Conservation (phyloP, 2,329 filamentous ascomycete species). For the Cladosporium velox region DNA sequence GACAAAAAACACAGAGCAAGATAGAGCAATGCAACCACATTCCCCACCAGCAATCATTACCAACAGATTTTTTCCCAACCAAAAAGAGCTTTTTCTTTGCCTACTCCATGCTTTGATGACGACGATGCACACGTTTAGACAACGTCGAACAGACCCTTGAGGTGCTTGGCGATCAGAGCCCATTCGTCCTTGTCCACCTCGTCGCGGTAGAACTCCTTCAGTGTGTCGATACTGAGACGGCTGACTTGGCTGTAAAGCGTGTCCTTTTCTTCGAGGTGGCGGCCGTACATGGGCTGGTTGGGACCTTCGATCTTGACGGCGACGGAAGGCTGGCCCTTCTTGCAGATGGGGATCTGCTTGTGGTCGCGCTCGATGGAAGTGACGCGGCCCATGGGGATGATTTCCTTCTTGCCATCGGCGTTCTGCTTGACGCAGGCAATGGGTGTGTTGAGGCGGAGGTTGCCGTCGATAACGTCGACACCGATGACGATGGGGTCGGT, state of each 20-base stretch:
- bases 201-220: conserved; percentile 92
- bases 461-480: conserved; percentile 92
- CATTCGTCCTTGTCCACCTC: conserved; percentile 93
- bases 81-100: neutral
- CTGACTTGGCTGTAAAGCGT: conserved; percentile 85
- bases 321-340: conserved; percentile 95
- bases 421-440: conserved; percentile 85
- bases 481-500: conserved; percentile 92
- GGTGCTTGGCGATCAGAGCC: conserved; percentile 81
- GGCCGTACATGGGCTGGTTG: conserved; percentile 90
- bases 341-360: conserved; percentile 89
- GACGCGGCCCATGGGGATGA: conserved; percentile 87
- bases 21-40: conserved; percentile 5
- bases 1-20: neutral
- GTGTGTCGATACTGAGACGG: conserved; percentile 83
- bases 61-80: conserved; percentile 7
- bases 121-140: conserved; percentile 48
- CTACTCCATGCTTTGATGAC: neutral
- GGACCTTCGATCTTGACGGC: conserved; percentile 95
- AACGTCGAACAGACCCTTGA: conserved; percentile 89
- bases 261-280: conserved; percentile 91
- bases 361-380: conserved; percentile 96
- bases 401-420: conserved; percentile 74
- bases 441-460: conserved; percentile 82
- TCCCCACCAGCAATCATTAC: neutral